phyloP scores from a whole-genome alignment of 2,329 filamentous ascomycete genomes.

The Fusarium proliferatum region DNA sequence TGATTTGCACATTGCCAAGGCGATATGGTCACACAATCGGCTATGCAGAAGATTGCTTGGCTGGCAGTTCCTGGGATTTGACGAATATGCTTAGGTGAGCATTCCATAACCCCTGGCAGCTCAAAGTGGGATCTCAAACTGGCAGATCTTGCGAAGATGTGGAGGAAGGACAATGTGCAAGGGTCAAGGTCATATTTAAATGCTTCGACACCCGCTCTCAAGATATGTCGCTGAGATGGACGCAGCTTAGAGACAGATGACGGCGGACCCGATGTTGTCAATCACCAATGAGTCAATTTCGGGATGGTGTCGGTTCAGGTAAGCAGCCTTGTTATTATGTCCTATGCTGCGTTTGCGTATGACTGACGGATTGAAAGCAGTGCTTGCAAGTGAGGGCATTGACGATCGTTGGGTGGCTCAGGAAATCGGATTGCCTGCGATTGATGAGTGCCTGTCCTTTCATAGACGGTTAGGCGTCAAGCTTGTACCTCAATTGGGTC shows the following conservation, averaged over 20 bases:
- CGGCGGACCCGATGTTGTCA: slow-evolving; percentile 4
- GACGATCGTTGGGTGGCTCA: neutral
- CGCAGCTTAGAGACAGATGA: slow-evolving; percentile 5
- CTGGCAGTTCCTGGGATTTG: neutral
- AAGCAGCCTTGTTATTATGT: neutral
- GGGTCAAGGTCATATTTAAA: slow-evolving; percentile 38
- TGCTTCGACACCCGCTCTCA: slow-evolving; percentile 8
- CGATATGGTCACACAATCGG: slow-evolving; percentile 12
- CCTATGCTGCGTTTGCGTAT: slow-evolving; percentile 25
- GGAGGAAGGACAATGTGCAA: slow-evolving; percentile 29
- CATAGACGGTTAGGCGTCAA: neutral
- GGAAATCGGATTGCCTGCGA: neutral
- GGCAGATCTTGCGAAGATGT: slow-evolving; percentile 23
- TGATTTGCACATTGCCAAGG: neutral
- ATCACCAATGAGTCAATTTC: neutral
- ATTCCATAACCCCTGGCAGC: neutral
- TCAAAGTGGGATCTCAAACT: neutral
- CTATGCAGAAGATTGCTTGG: slow-evolving; percentile 19
- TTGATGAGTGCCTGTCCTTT: slow-evolving; percentile 9
- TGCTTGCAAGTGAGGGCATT: neutral
- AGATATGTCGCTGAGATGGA: neutral
- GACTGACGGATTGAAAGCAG: slow-evolving; percentile 32
- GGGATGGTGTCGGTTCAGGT: slow-evolving; percentile 3
- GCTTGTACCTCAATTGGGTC: slow-evolving; percentile 7
- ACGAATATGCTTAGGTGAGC: neutral